phyloP scores from a whole-genome alignment of 352 stramenopile genomes.

The Globisporangium canariense region DNA sequence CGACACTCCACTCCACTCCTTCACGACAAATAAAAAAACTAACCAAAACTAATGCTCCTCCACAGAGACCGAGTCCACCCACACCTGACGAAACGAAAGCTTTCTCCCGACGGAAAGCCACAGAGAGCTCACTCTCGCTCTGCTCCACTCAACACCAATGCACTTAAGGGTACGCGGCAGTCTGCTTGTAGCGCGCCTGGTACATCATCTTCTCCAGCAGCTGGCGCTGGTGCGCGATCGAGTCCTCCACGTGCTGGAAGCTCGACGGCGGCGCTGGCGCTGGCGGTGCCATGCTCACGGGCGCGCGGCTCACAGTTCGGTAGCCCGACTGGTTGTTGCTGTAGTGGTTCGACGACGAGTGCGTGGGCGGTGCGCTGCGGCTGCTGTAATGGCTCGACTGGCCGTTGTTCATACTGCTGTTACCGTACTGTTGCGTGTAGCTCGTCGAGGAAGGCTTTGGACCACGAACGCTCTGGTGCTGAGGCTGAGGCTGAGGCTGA shows the following conservation, averaged over 20 bases:
- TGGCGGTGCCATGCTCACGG: background rate
- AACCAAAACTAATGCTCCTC: background rate
- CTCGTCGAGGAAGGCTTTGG: background rate
- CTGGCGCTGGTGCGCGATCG: slow-evolving; percentile 60
- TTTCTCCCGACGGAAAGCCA: slow-evolving; percentile 12
- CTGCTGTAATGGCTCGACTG: background rate
- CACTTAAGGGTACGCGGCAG: slow-evolving; percentile 8
- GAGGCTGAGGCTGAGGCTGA: background rate
- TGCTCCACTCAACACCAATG: background rate
- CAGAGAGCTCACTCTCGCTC: background rate
- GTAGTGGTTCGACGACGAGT: background rate
- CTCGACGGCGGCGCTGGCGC: slow-evolving; percentile 8
- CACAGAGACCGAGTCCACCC: too few relatives aligned
- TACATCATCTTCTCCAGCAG: slow-evolving; percentile 66
- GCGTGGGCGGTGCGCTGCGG: background rate
- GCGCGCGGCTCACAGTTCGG: background rate
- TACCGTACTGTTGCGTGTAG: slow-evolving; percentile 11
- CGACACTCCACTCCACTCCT: too few relatives aligned
- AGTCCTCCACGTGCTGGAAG: slow-evolving; percentile 48
- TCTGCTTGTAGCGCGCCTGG: slow-evolving; percentile 35
- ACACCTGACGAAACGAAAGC: too few relatives aligned
- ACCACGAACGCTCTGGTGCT: background rate
- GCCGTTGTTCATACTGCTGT: background rate
- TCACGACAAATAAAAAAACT: too few relatives aligned
- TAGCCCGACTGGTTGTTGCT: slow-evolving; percentile 2